phyloP scores from a whole-genome alignment of 257 asterid species.

The Solanum piurae region DNA sequence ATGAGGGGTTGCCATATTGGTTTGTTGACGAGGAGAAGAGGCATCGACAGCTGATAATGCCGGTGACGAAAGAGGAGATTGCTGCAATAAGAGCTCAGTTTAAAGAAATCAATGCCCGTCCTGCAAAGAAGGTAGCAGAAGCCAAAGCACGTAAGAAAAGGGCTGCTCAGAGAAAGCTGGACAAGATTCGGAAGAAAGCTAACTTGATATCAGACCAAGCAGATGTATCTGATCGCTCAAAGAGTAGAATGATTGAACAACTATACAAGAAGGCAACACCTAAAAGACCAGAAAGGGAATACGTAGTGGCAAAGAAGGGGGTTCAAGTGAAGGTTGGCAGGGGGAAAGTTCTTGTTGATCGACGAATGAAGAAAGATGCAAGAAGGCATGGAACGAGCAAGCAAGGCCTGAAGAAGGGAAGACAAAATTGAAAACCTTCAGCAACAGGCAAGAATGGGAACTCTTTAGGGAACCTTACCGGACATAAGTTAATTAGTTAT shows the following conservation, averaged over 20 bases:
- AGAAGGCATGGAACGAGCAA: conserved; percentile 42
- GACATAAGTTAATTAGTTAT: background rate
- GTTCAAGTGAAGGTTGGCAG: conserved; percentile 68
- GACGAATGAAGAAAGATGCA: conserved; percentile 70
- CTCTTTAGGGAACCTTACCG: background rate
- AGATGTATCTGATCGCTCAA: conserved; percentile 66
- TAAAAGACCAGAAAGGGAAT: conserved; percentile 49
- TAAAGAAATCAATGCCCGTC: conserved; percentile 74
- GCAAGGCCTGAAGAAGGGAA: conserved; percentile 43
- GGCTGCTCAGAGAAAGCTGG: conserved; percentile 43
- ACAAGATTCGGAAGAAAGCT: conserved; percentile 74
- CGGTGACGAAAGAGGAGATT: conserved; percentile 68
- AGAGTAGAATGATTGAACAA: conserved; percentile 71
- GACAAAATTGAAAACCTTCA: conserved; percentile 36
- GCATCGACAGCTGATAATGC: conserved; percentile 62
- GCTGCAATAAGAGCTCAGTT: conserved; percentile 70
- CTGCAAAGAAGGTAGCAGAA: conserved; percentile 86
- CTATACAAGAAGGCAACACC: conserved; percentile 63
- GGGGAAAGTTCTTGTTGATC: conserved; percentile 78
- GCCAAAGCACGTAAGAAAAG: conserved; percentile 88
- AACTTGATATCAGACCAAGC: conserved; percentile 68
- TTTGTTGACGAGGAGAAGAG: conserved; percentile 73
- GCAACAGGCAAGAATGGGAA: background rate
- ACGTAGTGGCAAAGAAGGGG: conserved; percentile 84
- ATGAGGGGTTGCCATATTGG: conserved; percentile 77